Percentiles rank a stretch among this genome's conserved stretches.
Evolutionary conservation across 129 eudicot species (phyloP).

Genomic region (Glebionis coronaria): DNA sequence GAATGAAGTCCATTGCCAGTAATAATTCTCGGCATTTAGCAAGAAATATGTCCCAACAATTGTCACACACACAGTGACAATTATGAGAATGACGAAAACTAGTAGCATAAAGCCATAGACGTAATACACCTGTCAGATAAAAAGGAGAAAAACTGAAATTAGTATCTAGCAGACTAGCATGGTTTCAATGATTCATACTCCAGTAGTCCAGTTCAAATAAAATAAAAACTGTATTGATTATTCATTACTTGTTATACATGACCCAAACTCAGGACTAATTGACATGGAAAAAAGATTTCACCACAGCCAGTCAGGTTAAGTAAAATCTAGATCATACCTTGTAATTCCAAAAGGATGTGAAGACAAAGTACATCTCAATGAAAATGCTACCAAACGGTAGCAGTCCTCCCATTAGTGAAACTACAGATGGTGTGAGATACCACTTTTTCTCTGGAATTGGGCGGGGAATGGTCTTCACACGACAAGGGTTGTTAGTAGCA

Average conservation of each 20-base stretch:
- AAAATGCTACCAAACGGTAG: conserved; percentile 58
- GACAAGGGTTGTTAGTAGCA: conserved; percentile 80
- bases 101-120: too few species aligned
- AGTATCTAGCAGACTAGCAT: conserved; percentile 12
- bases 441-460: conserved; percentile 81
- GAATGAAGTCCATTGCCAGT: too few species aligned
- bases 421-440: too few species aligned
- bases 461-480: conserved; percentile 87
- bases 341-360: too few species aligned
- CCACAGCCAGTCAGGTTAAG: neutral
- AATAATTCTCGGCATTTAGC: too few species aligned
- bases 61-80: too few species aligned
- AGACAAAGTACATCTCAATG: conserved; percentile 91
- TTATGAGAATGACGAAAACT: too few species aligned
- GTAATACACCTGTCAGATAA: too few species aligned
- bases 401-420: too few species aligned
- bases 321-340: conserved; percentile 47
- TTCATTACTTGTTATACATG: neutral
- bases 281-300: neutral
- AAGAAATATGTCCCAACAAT: too few species aligned
- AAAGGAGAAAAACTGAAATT: too few species aligned
- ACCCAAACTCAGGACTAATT: neutral
- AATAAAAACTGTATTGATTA: neutral
- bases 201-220: neutral
- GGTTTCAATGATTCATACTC: conserved; percentile 8